Evolutionary conservation across 208 protist species (phyloP), one percentile per base, ranked within the genome.

Genomic region (Vickermania ingenoplastis): DNA sequence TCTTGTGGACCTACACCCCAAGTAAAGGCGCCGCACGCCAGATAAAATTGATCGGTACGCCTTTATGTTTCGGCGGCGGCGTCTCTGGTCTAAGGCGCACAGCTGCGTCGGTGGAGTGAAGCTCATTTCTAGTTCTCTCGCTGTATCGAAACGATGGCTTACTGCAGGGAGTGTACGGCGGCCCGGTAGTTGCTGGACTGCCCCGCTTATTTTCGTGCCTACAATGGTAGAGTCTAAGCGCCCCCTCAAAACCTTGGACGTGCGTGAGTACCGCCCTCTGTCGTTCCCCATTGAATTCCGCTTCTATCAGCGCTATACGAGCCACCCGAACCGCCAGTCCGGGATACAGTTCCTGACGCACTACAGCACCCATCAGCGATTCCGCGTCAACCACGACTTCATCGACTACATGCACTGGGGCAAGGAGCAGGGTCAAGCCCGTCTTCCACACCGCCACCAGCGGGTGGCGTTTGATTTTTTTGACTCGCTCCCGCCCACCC

Each of bases 371-470:
- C 88, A 95, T 59, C 82, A 95, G 59, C 84, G 88, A 3, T 92
- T 89, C 54, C 81, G 81, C 36, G 83, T 91, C 31, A 95, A 83
- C 36, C 89, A 91, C 63, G 88, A 92, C 70, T 95, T 81, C 65
- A 92, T 95, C 57, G 89, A 95, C 61, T 95, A 93, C 71, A 82
- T 95, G 76, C 75, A 93, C 72, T 95, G 89, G 86, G 89, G 89
- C 31, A 83, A 78, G 31, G 86, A 93, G 71, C 89, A 92, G 63
- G 89, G 89, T 3, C 85, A 93, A 75, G 89, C 89, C 22, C 79
- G 83, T 4, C 73, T 93, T 21, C 89, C 86, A 27, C 89, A 95
- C 69, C 86, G 89, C 17, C 86, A 92, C 64, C 85, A 93, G 61
- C 89, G 89, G 53, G 86, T 92, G 13, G 89, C 89, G 25, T 93